Evolutionary conservation across 1,139 yeast species (phyloP).

Genomic region (Kluyveromyces sp.): DNA sequence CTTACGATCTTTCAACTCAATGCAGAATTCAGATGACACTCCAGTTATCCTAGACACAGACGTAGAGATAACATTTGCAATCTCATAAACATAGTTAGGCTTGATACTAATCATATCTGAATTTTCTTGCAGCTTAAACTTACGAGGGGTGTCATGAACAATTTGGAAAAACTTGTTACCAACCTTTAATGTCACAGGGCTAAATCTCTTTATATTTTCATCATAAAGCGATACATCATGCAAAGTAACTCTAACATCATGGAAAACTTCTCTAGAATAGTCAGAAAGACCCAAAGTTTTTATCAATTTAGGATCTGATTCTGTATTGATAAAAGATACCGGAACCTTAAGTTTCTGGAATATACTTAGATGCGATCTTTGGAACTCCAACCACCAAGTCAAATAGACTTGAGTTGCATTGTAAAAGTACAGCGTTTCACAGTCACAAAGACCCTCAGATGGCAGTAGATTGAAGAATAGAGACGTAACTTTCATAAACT

Average conservation of each 20-base stretch:
- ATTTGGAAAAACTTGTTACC: constrained; percentile 67
- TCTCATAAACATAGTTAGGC: constrained; percentile 48
- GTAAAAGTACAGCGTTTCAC: constrained; percentile 49
- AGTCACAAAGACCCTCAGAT: constrained; percentile 44
- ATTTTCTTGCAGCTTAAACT: constrained; percentile 31
- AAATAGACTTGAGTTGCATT: constrained; percentile 47
- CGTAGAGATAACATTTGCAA: constrained; percentile 47
- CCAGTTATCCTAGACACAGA: constrained; percentile 46
- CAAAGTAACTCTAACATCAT: constrained; percentile 50
- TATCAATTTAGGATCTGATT: constrained; percentile 43
- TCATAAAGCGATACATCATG: constrained; percentile 37
- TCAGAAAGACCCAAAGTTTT: constrained; percentile 44
- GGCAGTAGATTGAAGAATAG: constrained; percentile 38
- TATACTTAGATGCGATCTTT: constrained; percentile 18
- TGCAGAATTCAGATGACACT: constrained; percentile 48
- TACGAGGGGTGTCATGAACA: constrained; percentile 33
- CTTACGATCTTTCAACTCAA: constrained; percentile 40
- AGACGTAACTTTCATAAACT: constrained; percentile 15
- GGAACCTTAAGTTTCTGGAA: constrained; percentile 16
- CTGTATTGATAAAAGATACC: constrained; percentile 35
- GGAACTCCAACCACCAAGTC: constrained; percentile 29
- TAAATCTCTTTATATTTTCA: constrained; percentile 33
- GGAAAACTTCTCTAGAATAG: constrained; percentile 31
- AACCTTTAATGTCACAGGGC: constrained; percentile 55
- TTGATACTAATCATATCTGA: constrained; percentile 22